These are phyloP conservation scores for Acer saccharum DNA, from an alignment of 345 rosid genomes.

Conservation along the genomic window DNA sequence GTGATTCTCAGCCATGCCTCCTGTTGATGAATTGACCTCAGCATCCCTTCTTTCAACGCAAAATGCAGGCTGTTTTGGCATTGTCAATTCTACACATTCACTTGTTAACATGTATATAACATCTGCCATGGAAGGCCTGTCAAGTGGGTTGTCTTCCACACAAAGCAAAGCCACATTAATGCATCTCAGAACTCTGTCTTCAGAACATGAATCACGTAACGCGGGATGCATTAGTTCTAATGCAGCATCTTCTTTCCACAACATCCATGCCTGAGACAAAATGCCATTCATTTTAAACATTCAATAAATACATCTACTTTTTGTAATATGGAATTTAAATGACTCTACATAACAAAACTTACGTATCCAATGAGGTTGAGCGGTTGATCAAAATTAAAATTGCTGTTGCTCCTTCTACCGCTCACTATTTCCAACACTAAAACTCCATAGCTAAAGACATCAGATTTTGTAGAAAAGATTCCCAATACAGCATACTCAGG, in stretches of 20 bases:
- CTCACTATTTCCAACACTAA: constrained; percentile 18
- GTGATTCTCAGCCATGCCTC: too few relatives aligned
- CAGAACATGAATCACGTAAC: not conserved
- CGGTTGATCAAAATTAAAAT: not conserved
- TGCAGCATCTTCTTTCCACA: constrained; percentile 12
- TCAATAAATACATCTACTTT: too few relatives aligned
- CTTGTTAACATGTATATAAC: not conserved
- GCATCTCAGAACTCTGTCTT: constrained; percentile 13
- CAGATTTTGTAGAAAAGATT: constrained; percentile 29
- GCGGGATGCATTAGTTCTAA: constrained; percentile 12
- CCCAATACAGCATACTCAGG: constrained; percentile 24
- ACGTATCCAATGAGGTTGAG: constrained; percentile 24
- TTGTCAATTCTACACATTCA: too few relatives aligned
- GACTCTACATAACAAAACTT: not conserved
- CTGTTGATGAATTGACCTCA: too few relatives aligned
- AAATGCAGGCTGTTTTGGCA: too few relatives aligned
- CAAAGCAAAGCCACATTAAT: not conserved
- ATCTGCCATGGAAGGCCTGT: not conserved
- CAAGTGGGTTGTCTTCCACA: not conserved
- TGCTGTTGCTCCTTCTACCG: constrained; percentile 12
- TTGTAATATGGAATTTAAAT: not conserved
- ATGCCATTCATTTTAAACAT: not conserved
- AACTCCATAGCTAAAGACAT: constrained; percentile 26
- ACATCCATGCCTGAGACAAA: constrained; percentile 24
- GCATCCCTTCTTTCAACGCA: too few relatives aligned